Evolutionary conservation across 2,329 filamentous ascomycete species (phyloP).

Genomic region (Xylariaceae sp.): DNA sequence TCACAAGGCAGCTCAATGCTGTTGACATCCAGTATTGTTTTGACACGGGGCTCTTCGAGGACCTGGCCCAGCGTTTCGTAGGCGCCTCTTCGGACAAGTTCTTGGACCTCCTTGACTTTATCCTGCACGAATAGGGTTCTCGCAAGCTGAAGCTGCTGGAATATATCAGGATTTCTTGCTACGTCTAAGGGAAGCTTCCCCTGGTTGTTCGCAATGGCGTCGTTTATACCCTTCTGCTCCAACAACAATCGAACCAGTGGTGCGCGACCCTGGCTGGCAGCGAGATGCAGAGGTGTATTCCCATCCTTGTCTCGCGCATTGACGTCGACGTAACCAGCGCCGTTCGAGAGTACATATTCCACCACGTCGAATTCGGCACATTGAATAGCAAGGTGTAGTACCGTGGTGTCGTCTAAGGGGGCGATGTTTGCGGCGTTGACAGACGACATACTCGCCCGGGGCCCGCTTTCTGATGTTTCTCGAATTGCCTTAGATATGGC

Average conservation of each 20-base stretch:
- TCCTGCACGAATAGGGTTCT: constrained; percentile 87
- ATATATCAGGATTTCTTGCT: constrained; percentile 90
- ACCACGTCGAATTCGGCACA: constrained; percentile 92
- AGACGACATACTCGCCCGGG: constrained; percentile 61
- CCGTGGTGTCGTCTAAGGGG: constrained; percentile 77
- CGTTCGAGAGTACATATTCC: constrained; percentile 87
- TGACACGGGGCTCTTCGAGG: constrained; percentile 81
- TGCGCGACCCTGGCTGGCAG: constrained; percentile 78
- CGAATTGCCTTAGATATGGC: constrained; percentile 86
- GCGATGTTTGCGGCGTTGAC: constrained; percentile 46
- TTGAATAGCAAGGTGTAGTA: constrained; percentile 92
- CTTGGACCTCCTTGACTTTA: constrained; percentile 83
- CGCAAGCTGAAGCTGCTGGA: constrained; percentile 89
- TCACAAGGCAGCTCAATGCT: constrained; percentile 87
- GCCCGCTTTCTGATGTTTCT: constrained; percentile 58
- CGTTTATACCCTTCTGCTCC: constrained; percentile 82
- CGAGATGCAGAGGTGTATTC: constrained; percentile 90
- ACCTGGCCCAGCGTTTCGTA: constrained; percentile 79
- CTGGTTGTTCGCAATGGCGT: constrained; percentile 81
- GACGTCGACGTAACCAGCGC: constrained; percentile 70
- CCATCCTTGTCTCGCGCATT: constrained; percentile 92
- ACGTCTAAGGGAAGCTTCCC: constrained; percentile 87
- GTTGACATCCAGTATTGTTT: constrained; percentile 89
- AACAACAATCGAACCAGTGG: constrained; percentile 82
- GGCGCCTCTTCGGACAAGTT: constrained; percentile 70